Base-by-base conservation (phyloP, 805 yeast genomes). In the Starmerella gropengiesseri region DNA sequence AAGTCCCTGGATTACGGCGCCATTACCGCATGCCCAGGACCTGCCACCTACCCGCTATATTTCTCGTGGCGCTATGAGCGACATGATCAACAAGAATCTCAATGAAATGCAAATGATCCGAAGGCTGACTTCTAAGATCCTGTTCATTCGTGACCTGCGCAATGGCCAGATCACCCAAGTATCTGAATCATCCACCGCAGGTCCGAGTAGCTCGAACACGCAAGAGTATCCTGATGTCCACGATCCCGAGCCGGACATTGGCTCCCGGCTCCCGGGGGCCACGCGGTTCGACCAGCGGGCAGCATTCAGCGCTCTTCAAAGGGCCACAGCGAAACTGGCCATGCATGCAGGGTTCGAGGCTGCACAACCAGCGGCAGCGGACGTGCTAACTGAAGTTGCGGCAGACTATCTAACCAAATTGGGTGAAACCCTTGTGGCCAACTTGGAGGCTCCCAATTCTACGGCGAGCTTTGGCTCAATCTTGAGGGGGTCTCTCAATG, bases 261-360 rank as follows among this genome's bases (percentile, higher is more conserved):
- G 82, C 17, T 82, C 95, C 1, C 76, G 81, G 49, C 65, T 87
- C 21, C 69, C 70, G 0, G 81, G 80, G 21, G 84, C 80, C 49
- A 91, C 85, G 31, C 60, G 67, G 9, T 65, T 69, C 55, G 71
- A 71, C 44, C 68, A 67, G n/a, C 74, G 71, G 3, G 68, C 85
- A 12, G 80, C 86, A 8, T 74, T 70, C 53, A 67, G 75, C 1
- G 75, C 82, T 0, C 62, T 91, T 64, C 70, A 75, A 50, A 75
- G 81, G 52, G 73, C 79, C 31, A 74, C 83, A 0, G 73, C 87
- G 16, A 84, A 85, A 48, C 64, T 91, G 16, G 75, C 83, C 1
- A 89, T 91, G 97, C 79, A 84, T 31, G 77, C 80, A 32, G 98
- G 98, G 0, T 91, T 83, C 64, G 97, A 91, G 62, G 66, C 81